These are phyloP conservation scores for Calonectria pseudoturangicola DNA, from an alignment of 2,329 filamentous ascomycete genomes.

Conservation along the genomic window DNA sequence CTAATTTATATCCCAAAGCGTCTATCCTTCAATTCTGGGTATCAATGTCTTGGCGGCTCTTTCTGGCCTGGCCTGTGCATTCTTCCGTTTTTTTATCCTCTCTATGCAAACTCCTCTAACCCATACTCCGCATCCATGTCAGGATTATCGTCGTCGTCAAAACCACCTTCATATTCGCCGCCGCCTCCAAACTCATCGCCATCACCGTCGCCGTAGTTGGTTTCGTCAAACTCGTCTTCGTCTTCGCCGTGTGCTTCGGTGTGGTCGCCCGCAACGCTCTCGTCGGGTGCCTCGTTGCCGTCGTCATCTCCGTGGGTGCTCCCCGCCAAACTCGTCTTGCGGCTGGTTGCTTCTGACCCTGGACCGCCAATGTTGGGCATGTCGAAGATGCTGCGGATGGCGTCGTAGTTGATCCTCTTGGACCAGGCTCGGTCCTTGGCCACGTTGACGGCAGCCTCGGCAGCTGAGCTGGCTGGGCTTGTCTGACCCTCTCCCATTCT, in stretches of 20 bases:
- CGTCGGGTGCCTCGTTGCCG: slow-evolving; percentile 59
- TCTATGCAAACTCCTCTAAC: slow-evolving; percentile 52
- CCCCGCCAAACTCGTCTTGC: slow-evolving; percentile 62
- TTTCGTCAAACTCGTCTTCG: slow-evolving; percentile 61
- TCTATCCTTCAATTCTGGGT: slow-evolving; percentile 31
- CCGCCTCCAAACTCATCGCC: slow-evolving; percentile 59
- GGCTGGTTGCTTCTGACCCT: slow-evolving; percentile 71
- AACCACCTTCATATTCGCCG: slow-evolving; percentile 56
- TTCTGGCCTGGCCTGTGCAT: background rate
- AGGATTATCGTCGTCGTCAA: slow-evolving; percentile 62
- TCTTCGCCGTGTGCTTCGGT: slow-evolving; percentile 57
- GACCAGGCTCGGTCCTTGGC: slow-evolving; percentile 81
- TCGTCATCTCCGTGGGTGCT: slow-evolving; percentile 62
- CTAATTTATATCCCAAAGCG: slow-evolving; percentile 22
- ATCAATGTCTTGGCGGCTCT: slow-evolving; percentile 15
- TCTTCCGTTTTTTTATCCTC: background rate
- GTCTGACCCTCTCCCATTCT: slow-evolving; percentile 79
- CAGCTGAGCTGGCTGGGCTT: slow-evolving; percentile 79
- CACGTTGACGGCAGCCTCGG: slow-evolving; percentile 81
- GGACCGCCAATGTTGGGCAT: slow-evolving; percentile 65
- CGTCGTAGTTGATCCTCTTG: slow-evolving; percentile 85
- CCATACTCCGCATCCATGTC: slow-evolving; percentile 63
- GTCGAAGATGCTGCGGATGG: slow-evolving; percentile 75
- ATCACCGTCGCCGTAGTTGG: slow-evolving; percentile 55
- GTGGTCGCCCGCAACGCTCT: slow-evolving; percentile 61